phyloP scores from a whole-genome alignment of 805 yeast species.

The Spathaspora boniae region DNA sequence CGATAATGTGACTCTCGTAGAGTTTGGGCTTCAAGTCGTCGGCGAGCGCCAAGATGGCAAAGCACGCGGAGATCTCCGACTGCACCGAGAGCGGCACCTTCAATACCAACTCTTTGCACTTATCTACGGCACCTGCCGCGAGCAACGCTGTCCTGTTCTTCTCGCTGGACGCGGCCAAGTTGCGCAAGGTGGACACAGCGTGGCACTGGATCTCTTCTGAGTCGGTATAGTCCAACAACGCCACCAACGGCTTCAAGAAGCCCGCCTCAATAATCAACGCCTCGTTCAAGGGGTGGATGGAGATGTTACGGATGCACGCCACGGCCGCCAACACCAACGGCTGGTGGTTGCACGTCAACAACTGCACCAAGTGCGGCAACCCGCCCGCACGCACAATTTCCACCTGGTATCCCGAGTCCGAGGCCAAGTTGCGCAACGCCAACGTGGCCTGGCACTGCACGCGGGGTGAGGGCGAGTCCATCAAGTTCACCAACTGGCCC shows the following conservation, averaged over 20 bases:
- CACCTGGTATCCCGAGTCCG: slow-evolving; percentile 92
- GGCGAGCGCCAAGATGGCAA: slow-evolving; percentile 94
- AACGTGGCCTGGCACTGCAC: slow-evolving; percentile 98
- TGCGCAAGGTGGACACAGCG: slow-evolving; percentile 92
- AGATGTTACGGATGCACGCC: slow-evolving; percentile 95
- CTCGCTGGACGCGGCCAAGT: slow-evolving; percentile 93
- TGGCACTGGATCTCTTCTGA: slow-evolving; percentile 98
- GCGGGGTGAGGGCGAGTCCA: slow-evolving; percentile 91
- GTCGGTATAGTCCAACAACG: slow-evolving; percentile 76
- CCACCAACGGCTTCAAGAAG: slow-evolving; percentile 85
- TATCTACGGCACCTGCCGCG: slow-evolving; percentile 93
- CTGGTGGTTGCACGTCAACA: slow-evolving; percentile 84
- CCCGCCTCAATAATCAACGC: slow-evolving; percentile 96
- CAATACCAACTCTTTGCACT: slow-evolving; percentile 84
- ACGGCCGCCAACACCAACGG: slow-evolving; percentile 94
- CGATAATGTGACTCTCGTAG: slow-evolving; percentile 78
- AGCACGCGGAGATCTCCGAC: slow-evolving; percentile 93
- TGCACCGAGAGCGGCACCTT: slow-evolving; percentile 89
- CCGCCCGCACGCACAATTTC: slow-evolving; percentile 97
- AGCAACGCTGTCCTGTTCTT: slow-evolving; percentile 86
- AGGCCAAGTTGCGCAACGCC: slow-evolving; percentile 92
- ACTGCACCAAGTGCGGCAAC: slow-evolving; percentile 84
- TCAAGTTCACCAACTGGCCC: slow-evolving; percentile 77
- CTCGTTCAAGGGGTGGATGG: slow-evolving; percentile 95
- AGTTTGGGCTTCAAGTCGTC: slow-evolving; percentile 88